Base-by-base conservation (phyloP, 345 rosid species). In the Salix caprea region DNA sequence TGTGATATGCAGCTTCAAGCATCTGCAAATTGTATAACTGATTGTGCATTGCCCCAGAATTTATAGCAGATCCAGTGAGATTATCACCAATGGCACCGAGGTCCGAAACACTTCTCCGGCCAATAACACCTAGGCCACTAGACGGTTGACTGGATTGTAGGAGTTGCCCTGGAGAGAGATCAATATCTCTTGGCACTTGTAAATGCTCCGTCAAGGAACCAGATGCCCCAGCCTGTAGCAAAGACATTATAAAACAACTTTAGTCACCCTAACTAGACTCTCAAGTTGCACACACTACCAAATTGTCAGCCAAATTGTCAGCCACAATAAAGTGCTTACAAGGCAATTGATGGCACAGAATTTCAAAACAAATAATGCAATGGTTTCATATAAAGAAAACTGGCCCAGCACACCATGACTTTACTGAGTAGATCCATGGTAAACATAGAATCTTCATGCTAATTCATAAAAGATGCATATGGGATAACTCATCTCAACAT, bases 101-200 rank as follows among this genome's bases (percentile, higher is more conserved):
- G 77, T 96, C 98, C 69, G 95, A 80, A 50, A 87, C 86, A 69
- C 91, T 94, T 85, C 96, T 88, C 52, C 95, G 90, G 40, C 98
- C 97, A 78, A 96, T 91, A 65, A 96, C 98, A 69, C 99, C 97
- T 4, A 89, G 91, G 71, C 90, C 87, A 75, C 83, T 86, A 48
- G 93, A 86, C 77, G 97, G 84, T 78, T 88, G 98, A 78, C 80
- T 84, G 14, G 95, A 77, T 76, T 84, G 94, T 74, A 92, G 74
- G 80, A 90, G 97, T 78, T 94, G 97, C 36, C 98, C 99, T 68
- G 97, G 98, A 67, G 96, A 91, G 77, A 92, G 85, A 82, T 96
- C 97, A 71, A 80, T 86, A 74, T 89, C 96, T 85, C 91, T 87
- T 19, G 84, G 81, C 46, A 88, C 83, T 78, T 89, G 94, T 80